phyloP scores from a whole-genome alignment of 2,329 filamentous ascomycete genomes.

The Pseudocercospora pini-densiflorae region DNA sequence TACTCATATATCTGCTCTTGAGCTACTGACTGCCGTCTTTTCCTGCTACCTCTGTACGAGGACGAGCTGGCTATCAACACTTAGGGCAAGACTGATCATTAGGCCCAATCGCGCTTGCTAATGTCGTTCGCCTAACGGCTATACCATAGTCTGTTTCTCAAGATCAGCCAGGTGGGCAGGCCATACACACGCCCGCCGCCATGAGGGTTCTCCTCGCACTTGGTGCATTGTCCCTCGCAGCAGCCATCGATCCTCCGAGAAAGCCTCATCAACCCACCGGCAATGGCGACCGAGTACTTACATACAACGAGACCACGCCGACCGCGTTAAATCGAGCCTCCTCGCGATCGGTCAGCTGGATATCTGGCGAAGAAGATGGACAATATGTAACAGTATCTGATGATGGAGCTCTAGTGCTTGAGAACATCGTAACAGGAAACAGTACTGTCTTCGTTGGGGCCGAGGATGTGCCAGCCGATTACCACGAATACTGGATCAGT shows the following conservation, averaged over 20 bases:
- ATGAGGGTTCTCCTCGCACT: constrained; percentile 12
- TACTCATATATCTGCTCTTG: neutral
- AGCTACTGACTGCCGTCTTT: neutral
- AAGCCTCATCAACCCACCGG: constrained; percentile 25
- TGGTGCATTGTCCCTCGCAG: constrained; percentile 15
- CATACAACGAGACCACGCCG: constrained; percentile 29
- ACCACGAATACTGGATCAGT: constrained; percentile 65
- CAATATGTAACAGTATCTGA: constrained; percentile 61
- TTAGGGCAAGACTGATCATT: too few relatives aligned
- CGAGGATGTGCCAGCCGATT: constrained; percentile 60
- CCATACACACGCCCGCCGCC: too few relatives aligned
- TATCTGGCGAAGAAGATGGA: constrained; percentile 63
- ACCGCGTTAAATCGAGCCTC: constrained; percentile 17
- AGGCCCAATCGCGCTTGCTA: too few relatives aligned
- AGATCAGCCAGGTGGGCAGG: too few relatives aligned
- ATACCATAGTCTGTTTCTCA: too few relatives aligned
- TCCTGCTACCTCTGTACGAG: too few relatives aligned
- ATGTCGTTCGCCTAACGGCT: too few relatives aligned
- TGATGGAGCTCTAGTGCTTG: constrained; percentile 61
- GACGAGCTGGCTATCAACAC: too few relatives aligned
- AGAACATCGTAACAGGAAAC: constrained; percentile 64
- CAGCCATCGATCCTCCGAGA: constrained; percentile 25
- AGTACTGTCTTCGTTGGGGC: constrained; percentile 62
- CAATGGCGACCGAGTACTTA: constrained; percentile 22
- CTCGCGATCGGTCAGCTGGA: constrained; percentile 52